phyloP scores from a whole-genome alignment of 495 filamentous ascomycete genomes.

The Poronia punctata region DNA sequence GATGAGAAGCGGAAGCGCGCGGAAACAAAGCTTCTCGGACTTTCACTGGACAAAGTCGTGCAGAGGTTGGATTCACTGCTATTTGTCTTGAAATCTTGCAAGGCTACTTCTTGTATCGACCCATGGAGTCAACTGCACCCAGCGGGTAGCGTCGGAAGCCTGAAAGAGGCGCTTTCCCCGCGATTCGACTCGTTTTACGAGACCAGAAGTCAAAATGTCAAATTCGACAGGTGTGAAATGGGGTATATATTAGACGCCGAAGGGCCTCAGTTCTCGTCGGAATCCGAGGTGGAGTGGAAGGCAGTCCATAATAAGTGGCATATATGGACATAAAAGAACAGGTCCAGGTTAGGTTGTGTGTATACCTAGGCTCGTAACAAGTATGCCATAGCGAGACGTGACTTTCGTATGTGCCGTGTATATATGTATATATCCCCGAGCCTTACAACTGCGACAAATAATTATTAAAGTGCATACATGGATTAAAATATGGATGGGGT shows the following conservation, averaged over 20 bases:
- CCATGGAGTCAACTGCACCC: conserved; percentile 58
- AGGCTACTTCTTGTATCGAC: conserved; percentile 45
- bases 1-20: conserved; percentile 14
- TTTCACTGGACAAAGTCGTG: conserved; percentile 37
- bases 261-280: conserved; percentile 46
- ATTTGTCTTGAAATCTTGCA: conserved; percentile 59
- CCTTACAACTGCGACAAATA: too few relatives aligned
- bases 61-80: conserved; percentile 53
- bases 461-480: too few relatives aligned
- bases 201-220: conserved; percentile 37
- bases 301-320: conserved; percentile 3
- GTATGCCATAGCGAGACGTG: too few relatives aligned
- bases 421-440: too few relatives aligned
- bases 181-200: conserved; percentile 54
- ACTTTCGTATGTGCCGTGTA: too few relatives aligned
- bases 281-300: conserved; percentile 2
- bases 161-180: conserved; percentile 38
- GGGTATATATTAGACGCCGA: conserved; percentile 57
- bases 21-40: conserved; percentile 33
- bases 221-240: conserved; percentile 50
- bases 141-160: conserved; percentile 32
- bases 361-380: too few relatives aligned
- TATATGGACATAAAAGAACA: background rate
- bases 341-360: too few relatives aligned
- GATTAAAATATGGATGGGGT: too few relatives aligned